Conservation (phyloP, 257 asterid species). For the Gentiana straminea region DNA sequence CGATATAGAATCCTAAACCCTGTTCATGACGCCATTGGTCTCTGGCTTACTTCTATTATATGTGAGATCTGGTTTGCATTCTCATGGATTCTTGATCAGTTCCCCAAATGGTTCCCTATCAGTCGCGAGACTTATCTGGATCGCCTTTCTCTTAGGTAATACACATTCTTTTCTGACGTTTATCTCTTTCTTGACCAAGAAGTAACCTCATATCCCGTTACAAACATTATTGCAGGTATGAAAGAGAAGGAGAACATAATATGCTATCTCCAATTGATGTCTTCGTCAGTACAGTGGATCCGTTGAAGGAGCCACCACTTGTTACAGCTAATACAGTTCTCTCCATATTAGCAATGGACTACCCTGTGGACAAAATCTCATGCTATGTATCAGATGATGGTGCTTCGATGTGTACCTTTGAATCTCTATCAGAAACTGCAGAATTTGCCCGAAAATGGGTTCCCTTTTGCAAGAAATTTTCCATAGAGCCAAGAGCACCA, state of each 20-base stretch:
- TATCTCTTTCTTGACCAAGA: background rate
- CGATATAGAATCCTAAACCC: constrained; percentile 88
- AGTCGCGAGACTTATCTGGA: constrained; percentile 92
- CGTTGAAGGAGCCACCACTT: constrained; percentile 94
- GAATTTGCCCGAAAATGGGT: constrained; percentile 92
- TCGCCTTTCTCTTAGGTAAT: constrained; percentile 85
- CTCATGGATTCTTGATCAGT: constrained; percentile 98
- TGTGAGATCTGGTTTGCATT: constrained; percentile 97
- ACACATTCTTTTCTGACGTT: too few relatives aligned
- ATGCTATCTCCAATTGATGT: constrained; percentile 80
- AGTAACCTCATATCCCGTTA: constrained; percentile 2
- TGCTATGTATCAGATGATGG: constrained; percentile 97
- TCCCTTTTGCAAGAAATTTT: constrained; percentile 84
- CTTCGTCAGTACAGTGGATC: constrained; percentile 90
- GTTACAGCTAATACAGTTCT: constrained; percentile 87
- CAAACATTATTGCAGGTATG: constrained; percentile 47
- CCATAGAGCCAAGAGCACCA: constrained; percentile 95
- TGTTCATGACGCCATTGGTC: constrained; percentile 86
- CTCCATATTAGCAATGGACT: constrained; percentile 88
- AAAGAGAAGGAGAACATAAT: constrained; percentile 89
- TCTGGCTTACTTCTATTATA: constrained; percentile 91
- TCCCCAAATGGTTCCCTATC: constrained; percentile 95
- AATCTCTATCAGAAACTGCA: constrained; percentile 89
- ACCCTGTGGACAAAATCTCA: constrained; percentile 82
- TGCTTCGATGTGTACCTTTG: constrained; percentile 94